Base-by-base conservation (phyloP, 2,329 filamentous ascomycete genomes). In the Clonostachys chloroleuca region DNA sequence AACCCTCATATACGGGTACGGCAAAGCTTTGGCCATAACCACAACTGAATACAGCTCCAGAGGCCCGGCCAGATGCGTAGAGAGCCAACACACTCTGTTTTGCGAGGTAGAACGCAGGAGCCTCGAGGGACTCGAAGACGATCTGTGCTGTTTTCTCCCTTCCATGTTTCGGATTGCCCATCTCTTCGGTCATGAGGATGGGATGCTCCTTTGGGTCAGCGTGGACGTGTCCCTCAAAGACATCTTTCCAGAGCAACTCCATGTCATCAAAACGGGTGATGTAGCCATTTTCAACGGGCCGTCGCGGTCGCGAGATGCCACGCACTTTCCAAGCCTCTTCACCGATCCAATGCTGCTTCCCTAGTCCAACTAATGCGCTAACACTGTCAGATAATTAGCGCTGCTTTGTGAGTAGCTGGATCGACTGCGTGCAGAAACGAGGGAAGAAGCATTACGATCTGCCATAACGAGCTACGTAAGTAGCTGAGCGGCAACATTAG, bases 101-200 rank as follows among this genome's bases (percentile, higher is more conserved):
- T 68, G 94, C 97, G 81, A 99, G 94, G 84, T 99, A 99, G 86
- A 99, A 97, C 64, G 94, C 94, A 62, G 94, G 94, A 66, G 94
- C 92, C 82, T 97, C 97, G 87, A 99, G 99, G 65, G 94, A 97
- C 86, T 99, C 94, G 82, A 99, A 99, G 74, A 99, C 92, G 60
- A 99, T 99, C 82, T 99, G 94, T 63, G 94, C 97, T 94, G 99
- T 99, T 91, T 97, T 99, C 85, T 99, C 94, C 86, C 94, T 89
- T 85, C 99, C 97, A 81, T 89, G 95, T 86, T 97, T 97, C 74
- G 94, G 94, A 87, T 99, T 99, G 87, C 99, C 96, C 63, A 94
- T 94, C 65, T 94, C 94, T 83, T 99, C 94, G 64, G 94, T 99
- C 74, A 99, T 84, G 70, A 99, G 86, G 72, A 97, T 92, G 65